Conservation (phyloP, 306 rosid genomes). For the Mimosa pudica region DNA sequence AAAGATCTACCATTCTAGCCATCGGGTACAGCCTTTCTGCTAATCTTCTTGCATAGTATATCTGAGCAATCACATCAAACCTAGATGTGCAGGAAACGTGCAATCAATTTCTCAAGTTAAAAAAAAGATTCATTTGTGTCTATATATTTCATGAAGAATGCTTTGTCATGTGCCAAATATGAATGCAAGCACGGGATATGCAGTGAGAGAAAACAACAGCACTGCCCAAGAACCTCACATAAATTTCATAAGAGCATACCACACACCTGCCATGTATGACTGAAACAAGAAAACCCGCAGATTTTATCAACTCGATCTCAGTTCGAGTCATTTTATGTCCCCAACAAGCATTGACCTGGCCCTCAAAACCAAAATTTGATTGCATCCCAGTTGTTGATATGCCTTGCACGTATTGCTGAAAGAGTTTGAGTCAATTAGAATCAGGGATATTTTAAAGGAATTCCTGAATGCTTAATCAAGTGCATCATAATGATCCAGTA, state of each 20-base stretch:
- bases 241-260: constrained; percentile 19
- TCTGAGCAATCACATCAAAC: constrained; percentile 91
- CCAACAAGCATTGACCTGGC: constrained; percentile 95
- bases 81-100: constrained; percentile 41
- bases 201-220: constrained; percentile 10
- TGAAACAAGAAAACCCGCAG: constrained; percentile 86
- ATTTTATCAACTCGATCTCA: constrained; percentile 70
- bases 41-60: constrained; percentile 73
- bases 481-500: background rate
- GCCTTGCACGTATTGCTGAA: constrained; percentile 90
- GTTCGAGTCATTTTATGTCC: constrained; percentile 68
- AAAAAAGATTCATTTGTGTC: constrained; percentile 7
- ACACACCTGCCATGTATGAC: constrained; percentile 95
- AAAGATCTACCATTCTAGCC: constrained; percentile 94
- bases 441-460: constrained; percentile 29
- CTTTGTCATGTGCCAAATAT: constrained; percentile 10
- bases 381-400: constrained; percentile 90
- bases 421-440: constrained; percentile 25
- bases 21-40: constrained; percentile 78
- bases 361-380: constrained; percentile 75
- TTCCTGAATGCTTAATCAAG: background rate
- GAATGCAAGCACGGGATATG: constrained; percentile 10
- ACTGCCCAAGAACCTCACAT: constrained; percentile 12
- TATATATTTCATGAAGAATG: constrained; percentile 31
- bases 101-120: constrained; percentile 26